Conservation (phyloP, 208 protist genomes). For the Endotrypanum monterogeii region DNA sequence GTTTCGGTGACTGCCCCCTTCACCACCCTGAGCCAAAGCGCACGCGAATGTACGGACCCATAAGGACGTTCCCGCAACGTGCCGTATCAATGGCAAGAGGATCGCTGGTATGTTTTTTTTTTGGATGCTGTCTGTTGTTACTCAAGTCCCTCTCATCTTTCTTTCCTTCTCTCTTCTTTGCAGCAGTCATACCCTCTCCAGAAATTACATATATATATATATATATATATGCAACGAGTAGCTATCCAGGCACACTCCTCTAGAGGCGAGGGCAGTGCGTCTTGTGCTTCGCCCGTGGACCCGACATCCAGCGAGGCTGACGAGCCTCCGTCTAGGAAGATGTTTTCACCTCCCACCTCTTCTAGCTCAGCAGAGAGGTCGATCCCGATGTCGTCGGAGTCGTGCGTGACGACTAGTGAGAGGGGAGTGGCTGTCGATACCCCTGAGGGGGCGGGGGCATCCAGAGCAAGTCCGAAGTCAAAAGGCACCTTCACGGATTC, state of each 20-base stretch:
- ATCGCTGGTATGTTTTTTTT: neutral
- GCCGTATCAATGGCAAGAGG: neutral
- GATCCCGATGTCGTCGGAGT: neutral
- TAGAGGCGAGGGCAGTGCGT: neutral
- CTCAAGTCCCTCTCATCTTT: neutral
- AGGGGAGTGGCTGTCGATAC: neutral
- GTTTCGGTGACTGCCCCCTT: no score
- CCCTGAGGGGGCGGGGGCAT: neutral
- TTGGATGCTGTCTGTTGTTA: no score
- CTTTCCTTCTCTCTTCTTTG: neutral
- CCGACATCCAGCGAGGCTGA: neutral
- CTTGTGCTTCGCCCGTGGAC: neutral
- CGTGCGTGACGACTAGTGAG: neutral
- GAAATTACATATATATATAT: no score
- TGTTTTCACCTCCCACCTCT: neutral
- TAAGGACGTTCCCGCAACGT: neutral
- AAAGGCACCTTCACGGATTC: constrained; percentile 16
- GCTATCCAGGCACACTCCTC: neutral
- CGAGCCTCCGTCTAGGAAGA: neutral
- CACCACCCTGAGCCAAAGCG: neutral
- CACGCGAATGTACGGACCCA: neutral
- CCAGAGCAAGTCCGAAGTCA: neutral
- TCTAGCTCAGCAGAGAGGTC: neutral
- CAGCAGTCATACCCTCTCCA: neutral
- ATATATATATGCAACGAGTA: neutral